Conservation (phyloP, 495 filamentous ascomycete genomes). For the Tuber magnatum region DNA sequence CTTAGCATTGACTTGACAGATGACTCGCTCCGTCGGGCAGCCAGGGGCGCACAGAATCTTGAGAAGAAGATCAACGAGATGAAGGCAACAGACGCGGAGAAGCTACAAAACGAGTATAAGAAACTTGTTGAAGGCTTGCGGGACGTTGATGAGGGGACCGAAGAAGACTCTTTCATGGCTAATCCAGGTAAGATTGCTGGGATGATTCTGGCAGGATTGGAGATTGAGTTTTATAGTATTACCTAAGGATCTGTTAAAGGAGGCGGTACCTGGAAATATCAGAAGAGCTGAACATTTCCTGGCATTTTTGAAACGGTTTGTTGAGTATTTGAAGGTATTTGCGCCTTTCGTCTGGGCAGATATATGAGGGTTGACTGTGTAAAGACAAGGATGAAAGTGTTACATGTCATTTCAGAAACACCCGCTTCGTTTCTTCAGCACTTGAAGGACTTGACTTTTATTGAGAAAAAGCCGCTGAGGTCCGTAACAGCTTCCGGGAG, state of each 20-base stretch:
- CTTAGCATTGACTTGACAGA: conserved; percentile 94
- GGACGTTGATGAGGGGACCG: conserved; percentile 74
- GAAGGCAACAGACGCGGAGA: conserved; percentile 82
- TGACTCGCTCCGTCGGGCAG: conserved; percentile 81
- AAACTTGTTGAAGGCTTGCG: conserved; percentile 91
- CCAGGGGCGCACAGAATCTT: conserved; percentile 78
- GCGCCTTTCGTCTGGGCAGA: neutral
- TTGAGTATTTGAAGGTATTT: conserved; percentile 82
- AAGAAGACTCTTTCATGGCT: conserved; percentile 94
- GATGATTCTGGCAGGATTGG: conserved; percentile 35
- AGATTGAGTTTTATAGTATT: conserved; percentile 47
- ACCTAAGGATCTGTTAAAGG: conserved; percentile 75
- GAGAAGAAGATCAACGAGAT: conserved; percentile 87
- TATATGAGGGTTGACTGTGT: conserved; percentile 7
- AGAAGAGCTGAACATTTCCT: conserved; percentile 94
- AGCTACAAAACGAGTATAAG: conserved; percentile 88
- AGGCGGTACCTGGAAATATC: conserved; percentile 95
- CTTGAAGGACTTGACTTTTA: conserved; percentile 90
- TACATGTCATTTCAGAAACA: conserved; percentile 93
- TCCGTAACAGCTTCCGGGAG: conserved; percentile 8
- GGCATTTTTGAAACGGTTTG: conserved; percentile 87
- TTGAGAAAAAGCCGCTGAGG: conserved; percentile 89
- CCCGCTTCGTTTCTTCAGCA: conserved; percentile 89
- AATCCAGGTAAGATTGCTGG: conserved; percentile 58
- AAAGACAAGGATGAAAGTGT: conserved; percentile 91